These are phyloP conservation scores for Leptodermis oblonga DNA, from an alignment of 257 asterid genomes.

Conservation along the genomic window DNA sequence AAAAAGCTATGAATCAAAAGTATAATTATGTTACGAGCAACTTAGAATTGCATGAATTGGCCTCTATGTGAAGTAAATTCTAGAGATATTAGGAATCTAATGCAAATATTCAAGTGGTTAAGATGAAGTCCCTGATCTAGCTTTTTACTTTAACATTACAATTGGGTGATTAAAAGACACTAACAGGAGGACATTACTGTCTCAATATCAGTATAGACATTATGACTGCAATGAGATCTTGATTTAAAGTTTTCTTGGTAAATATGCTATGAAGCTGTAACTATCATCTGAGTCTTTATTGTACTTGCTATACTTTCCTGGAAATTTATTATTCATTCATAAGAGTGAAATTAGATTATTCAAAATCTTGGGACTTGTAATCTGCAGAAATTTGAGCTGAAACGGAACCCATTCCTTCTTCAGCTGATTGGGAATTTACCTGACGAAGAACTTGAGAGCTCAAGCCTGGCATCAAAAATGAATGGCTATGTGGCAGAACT, in stretches of 20 bases:
- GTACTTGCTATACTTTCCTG: neutral
- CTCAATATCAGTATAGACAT: neutral
- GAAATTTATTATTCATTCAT: no score
- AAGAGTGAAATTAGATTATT: neutral
- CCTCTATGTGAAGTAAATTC: neutral
- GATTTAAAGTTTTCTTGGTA: no score
- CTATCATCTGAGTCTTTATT: neutral
- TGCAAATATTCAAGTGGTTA: neutral
- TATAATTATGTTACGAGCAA: neutral
- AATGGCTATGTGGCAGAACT: slow-evolving; percentile 94
- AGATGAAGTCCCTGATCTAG: neutral
- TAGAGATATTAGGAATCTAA: neutral
- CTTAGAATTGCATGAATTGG: neutral
- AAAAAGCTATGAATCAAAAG: neutral
- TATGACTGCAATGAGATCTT: neutral
- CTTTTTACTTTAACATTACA: neutral
- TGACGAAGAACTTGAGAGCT: slow-evolving; percentile 81
- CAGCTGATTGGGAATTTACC: slow-evolving; percentile 87
- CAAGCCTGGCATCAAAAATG: slow-evolving; percentile 71
- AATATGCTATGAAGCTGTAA: neutral
- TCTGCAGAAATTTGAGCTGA: slow-evolving; percentile 90
- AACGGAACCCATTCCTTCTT: slow-evolving; percentile 74
- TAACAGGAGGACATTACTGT: neutral
- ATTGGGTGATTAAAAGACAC: neutral
- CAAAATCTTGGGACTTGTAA: slow-evolving; percentile 14